phyloP scores from a whole-genome alignment of 1,284 basidiomycete species.

The Filobasidium uniguttulatum region DNA sequence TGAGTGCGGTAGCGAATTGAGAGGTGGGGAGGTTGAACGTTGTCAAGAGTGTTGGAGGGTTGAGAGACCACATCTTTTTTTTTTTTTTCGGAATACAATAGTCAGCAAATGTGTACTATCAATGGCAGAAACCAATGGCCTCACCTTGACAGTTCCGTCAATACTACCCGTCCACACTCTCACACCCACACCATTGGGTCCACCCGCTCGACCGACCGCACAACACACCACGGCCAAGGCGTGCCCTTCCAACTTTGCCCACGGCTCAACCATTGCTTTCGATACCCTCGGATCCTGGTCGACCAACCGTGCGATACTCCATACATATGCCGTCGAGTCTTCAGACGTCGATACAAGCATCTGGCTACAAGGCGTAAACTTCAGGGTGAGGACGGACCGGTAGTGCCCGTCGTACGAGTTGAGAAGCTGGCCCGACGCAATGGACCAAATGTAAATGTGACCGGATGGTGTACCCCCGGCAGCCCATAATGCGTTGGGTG shows the following conservation, averaged over 20 bases:
- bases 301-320: slow-evolving; percentile 38
- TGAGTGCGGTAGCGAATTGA: slow-evolving; percentile 42
- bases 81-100: too few species aligned
- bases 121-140: too few species aligned
- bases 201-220: slow-evolving; percentile 53
- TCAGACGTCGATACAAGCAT: slow-evolving; percentile 74
- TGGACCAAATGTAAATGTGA: slow-evolving; percentile 85
- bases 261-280: slow-evolving; percentile 48
- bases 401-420: slow-evolving; percentile 92
- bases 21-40: slow-evolving; percentile 70
- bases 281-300: slow-evolving; percentile 57
- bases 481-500: slow-evolving; percentile 58
- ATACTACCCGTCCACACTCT: slow-evolving; percentile 66
- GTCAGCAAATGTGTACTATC: slow-evolving; percentile 8
- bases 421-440: slow-evolving; percentile 75
- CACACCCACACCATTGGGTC: slow-evolving; percentile 53
- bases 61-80: slow-evolving; percentile 51
- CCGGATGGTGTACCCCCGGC: slow-evolving; percentile 80
- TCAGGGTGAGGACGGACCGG: slow-evolving; percentile 65
- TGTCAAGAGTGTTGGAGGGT: slow-evolving; percentile 59
- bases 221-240: slow-evolving; percentile 78
- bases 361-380: slow-evolving; percentile 64
- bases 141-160: slow-evolving; percentile 88
- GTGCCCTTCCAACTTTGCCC: slow-evolving; percentile 74
- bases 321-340: slow-evolving; percentile 69